Base-by-base conservation (phyloP, 1,284 basidiomycete genomes). In the Ceratobasidium sp. region DNA sequence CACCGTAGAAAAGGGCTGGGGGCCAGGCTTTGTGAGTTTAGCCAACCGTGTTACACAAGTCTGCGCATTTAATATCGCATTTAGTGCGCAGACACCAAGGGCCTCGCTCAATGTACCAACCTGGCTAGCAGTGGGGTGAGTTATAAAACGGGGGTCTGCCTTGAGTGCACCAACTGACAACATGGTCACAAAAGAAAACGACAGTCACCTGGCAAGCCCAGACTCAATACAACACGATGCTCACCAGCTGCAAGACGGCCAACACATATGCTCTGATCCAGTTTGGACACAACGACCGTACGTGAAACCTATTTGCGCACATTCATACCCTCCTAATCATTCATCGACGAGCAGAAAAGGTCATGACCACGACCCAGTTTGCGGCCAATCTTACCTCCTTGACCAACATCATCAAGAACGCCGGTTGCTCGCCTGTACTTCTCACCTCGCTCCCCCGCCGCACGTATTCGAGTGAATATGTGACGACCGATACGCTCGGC, bases 151-250 rank as follows among this genome's bases (percentile, higher is more conserved):
- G n/a, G 21, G 9, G 4, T 40, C 3, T 61, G 25, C 28, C 23
- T 1, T 21, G 0, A 58, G 23, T n/a, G 33, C 21, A 5, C 11
- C 18, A 33, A n/a, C 67, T 51, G 12, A 70, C 11, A 9, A 12
- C 5, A 9, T n/a, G 25, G 9, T 23, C 4, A 16, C 8, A 33
- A 44, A 25, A 71, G 69, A 71, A 71, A 71, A 71, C 56, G 21
- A 71, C 58, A 2, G 69, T 71, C 25, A 71, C 69, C 23, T 71
- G 69, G 58, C 58, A 61, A 48, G 58, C 69, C 4, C 69, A 71
- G n/a, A 51, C 69, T 14, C 69, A 71, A 38, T 71, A 71, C 36
- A 71, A 49, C 0, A 61, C 30, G 3, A 71, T 61, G 56, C 42
- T 71, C n/a, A 61, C 42, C 16, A 60, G 38, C 44, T 61, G 69